Evolutionary conservation across 2,329 filamentous ascomycete genomes (phyloP).

Genomic region (Byssothecium circinans): DNA sequence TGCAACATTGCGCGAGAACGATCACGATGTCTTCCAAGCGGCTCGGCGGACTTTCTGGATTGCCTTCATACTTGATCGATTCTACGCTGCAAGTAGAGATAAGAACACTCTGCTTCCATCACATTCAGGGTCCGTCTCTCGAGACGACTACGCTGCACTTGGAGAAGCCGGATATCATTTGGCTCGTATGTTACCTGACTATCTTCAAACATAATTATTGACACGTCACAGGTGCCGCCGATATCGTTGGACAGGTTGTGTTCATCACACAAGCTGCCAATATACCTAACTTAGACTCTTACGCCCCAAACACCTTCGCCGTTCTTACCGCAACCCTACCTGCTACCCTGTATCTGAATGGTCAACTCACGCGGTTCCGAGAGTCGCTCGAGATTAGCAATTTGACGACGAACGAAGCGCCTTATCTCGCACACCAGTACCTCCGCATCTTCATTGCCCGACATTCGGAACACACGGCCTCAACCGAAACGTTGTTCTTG

Average conservation of each 20-base stretch:
- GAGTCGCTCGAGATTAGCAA: slow-evolving; percentile 37
- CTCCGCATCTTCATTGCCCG: slow-evolving; percentile 38
- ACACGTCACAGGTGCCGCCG: slow-evolving; percentile 29
- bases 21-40: slow-evolving; percentile 31
- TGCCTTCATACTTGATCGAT: slow-evolving; percentile 42
- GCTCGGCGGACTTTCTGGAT: slow-evolving; percentile 42
- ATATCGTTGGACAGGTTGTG: slow-evolving; percentile 35
- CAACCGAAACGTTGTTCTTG: slow-evolving; percentile 27
- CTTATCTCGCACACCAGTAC: slow-evolving; percentile 41
- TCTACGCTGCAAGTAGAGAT: slow-evolving; percentile 38
- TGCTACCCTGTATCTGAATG: slow-evolving; percentile 32
- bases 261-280: slow-evolving; percentile 32
- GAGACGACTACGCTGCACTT: slow-evolving; percentile 34
- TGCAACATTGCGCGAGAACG: slow-evolving; percentile 30
- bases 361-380: slow-evolving; percentile 32
- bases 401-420: slow-evolving; percentile 31
- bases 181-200: slow-evolving; percentile 31
- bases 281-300: slow-evolving; percentile 34
- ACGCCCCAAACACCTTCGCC: slow-evolving; percentile 31
- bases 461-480: slow-evolving; percentile 25
- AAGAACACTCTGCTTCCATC: slow-evolving; percentile 38
- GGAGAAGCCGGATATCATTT: slow-evolving; percentile 40
- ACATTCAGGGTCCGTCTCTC: slow-evolving; percentile 32
- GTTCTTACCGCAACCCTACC: slow-evolving; percentile 28
- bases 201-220: not conserved